Evolutionary conservation across 2,329 filamentous ascomycete genomes (phyloP).

Genomic region (Aureobasidium lini): DNA sequence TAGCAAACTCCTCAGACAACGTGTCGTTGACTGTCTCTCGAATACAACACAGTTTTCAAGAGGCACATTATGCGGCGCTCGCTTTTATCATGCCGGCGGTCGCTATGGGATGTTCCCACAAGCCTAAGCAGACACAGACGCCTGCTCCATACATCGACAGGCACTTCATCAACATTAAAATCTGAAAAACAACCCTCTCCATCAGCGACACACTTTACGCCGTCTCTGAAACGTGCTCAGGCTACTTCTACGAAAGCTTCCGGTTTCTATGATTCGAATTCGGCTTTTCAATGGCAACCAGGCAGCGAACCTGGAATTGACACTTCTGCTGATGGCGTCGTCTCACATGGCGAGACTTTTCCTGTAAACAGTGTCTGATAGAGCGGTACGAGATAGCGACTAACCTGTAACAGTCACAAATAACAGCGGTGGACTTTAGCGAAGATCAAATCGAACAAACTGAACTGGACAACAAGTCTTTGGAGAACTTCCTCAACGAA

Average conservation of each 20-base stretch:
- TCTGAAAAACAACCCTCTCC: not conserved
- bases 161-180: not conserved
- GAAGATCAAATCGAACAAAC: constrained; percentile 52
- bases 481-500: constrained; percentile 61
- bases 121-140: not conserved
- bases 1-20: not conserved
- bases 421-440: constrained; percentile 81
- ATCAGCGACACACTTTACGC: not conserved
- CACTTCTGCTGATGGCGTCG: constrained; percentile 14
- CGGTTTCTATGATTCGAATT: constrained; percentile 9
- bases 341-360: not conserved
- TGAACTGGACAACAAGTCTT: constrained; percentile 60
- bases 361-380: not conserved
- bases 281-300: constrained; percentile 3
- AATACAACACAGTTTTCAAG: not conserved
- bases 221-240: not conserved
- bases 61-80: not conserved
- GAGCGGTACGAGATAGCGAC: not conserved
- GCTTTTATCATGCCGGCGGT: not conserved
- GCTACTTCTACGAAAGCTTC: not conserved
- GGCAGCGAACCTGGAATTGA: constrained; percentile 22
- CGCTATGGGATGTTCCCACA: not conserved
- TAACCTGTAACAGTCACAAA: constrained; percentile 49
- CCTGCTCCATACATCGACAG: not conserved
- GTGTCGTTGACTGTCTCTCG: not conserved